Base-by-base conservation (phyloP, 805 yeast genomes). In the Cyberlindnera maclurae region DNA sequence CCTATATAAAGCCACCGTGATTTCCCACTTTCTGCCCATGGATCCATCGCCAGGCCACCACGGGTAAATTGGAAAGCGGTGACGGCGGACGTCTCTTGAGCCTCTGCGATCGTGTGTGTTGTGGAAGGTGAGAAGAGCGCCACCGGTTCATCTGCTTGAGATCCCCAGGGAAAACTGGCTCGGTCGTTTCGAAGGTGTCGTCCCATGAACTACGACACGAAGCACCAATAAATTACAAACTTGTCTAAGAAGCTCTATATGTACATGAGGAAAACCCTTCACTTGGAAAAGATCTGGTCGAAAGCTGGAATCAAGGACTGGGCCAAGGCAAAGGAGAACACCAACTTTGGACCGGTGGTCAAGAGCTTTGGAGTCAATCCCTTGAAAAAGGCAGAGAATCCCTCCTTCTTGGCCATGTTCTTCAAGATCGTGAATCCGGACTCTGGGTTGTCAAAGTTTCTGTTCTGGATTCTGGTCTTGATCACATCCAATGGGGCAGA, bases 401-500 rank as follows among this genome's bases (percentile, higher is more conserved):
- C 98, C 69, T 93, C 98, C 59, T 83, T 86, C 62, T 78, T 83
- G 44, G 81, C 75, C 82, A 94, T 93, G 66, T 90, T 89, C 68
- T 86, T 88, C 65, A 93, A 72, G 54, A 93, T 93, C 28, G 83
- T 85, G 63, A 90, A 70, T 30, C 99, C 99, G 35, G 87, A 73
- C 68, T 93, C 96, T 45, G 95, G 95, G 66, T 88, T 84, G 55
- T 89, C 97, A 54, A 93, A 93, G 71, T 82, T 87, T 65, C 79
- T 82, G 74, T 93, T 93, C 69, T 93, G 99, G 57, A 93, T 93
- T 71, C 99, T 82, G 45, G 99, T 93, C 74, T 93, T 93, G 65
- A 93, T 90, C 41, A 93, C 97, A 60, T 93, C 99, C 57, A 93
- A 74, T 34, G 99, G 99, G 39, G 98, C 98, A 52, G 94, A 82